Evolutionary conservation across 1,284 basidiomycete genomes (phyloP).

Genomic region (Sanghuangporus sanghuang): DNA sequence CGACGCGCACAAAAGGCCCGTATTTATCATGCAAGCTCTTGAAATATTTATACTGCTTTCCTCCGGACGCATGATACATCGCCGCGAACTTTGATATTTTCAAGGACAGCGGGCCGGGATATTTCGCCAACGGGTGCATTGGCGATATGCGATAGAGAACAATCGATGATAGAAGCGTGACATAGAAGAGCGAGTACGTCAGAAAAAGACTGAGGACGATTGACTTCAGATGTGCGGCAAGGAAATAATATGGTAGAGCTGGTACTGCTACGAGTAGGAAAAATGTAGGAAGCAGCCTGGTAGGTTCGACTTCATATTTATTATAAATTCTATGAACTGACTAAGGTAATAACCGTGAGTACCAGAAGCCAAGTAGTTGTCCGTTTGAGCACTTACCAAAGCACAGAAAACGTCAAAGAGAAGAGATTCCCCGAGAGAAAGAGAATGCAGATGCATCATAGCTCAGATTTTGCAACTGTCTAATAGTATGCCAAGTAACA

Average conservation of each 20-base stretch:
- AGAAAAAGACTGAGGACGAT: neutral
- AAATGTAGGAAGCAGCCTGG: neutral
- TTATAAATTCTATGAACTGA: constrained; percentile 7
- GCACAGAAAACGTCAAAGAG: neutral
- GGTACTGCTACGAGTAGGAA: neutral
- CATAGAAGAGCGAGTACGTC: constrained; percentile 6
- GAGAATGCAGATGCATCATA: neutral
- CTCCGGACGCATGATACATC: neutral
- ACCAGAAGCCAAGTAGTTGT: no score
- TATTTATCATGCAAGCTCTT: constrained; percentile 19
- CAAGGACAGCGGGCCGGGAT: constrained; percentile 21
- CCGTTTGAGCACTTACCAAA: neutral
- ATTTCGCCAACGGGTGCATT: constrained; percentile 23
- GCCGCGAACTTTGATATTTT: constrained; percentile 18
- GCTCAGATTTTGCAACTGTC: no score
- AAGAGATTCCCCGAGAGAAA: neutral
- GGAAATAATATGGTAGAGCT: neutral
- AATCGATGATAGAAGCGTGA: constrained; percentile 2
- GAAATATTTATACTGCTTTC: constrained; percentile 17
- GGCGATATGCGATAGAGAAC: constrained; percentile 23
- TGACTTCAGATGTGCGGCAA: neutral
- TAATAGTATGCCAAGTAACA: no score
- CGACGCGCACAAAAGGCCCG: constrained; percentile 22
- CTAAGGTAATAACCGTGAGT: neutral
- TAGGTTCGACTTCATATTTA: constrained; percentile 8